phyloP scores from a whole-genome alignment of 1,139 yeast genomes.

The Taphrina populina region DNA sequence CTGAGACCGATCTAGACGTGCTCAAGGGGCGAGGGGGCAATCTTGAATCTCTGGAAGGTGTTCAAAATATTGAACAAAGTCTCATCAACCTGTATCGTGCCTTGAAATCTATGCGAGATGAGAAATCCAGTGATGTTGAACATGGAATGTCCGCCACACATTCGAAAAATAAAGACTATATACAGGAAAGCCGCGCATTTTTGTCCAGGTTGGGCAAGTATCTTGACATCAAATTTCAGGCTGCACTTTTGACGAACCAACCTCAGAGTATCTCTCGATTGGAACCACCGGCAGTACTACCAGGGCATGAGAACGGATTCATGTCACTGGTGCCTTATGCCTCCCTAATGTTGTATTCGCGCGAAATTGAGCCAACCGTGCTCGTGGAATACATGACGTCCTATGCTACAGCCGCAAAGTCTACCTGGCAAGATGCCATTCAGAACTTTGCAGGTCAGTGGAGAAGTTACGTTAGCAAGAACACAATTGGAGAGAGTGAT shows the following conservation, averaged over 20 bases:
- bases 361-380: conserved; percentile 51
- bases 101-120: conserved; percentile 52
- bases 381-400: conserved; percentile 48
- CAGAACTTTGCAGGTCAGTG: conserved; percentile 44
- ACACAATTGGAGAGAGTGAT: conserved; percentile 38
- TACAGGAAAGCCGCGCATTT: conserved; percentile 30
- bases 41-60: conserved; percentile 53
- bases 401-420: conserved; percentile 42
- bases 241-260: conserved; percentile 17
- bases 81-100: conserved; percentile 66
- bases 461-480: conserved; percentile 38
- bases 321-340: conserved; percentile 47
- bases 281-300: conserved; percentile 17
- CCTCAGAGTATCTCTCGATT: conserved; percentile 7
- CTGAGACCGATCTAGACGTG: conserved; percentile 54
- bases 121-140: conserved; percentile 8
- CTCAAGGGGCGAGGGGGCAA: conserved; percentile 50
- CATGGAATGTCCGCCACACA: conserved; percentile 50
- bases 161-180: conserved; percentile 35
- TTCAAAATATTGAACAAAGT: conserved; percentile 57
- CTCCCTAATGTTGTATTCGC: conserved; percentile 65
- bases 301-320: conserved; percentile 30
- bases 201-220: conserved; percentile 30
- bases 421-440: conserved; percentile 42
- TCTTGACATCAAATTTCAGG: conserved; percentile 33